Conservation (phyloP, 345 rosid species). For the Eucalyptus viminalis region DNA sequence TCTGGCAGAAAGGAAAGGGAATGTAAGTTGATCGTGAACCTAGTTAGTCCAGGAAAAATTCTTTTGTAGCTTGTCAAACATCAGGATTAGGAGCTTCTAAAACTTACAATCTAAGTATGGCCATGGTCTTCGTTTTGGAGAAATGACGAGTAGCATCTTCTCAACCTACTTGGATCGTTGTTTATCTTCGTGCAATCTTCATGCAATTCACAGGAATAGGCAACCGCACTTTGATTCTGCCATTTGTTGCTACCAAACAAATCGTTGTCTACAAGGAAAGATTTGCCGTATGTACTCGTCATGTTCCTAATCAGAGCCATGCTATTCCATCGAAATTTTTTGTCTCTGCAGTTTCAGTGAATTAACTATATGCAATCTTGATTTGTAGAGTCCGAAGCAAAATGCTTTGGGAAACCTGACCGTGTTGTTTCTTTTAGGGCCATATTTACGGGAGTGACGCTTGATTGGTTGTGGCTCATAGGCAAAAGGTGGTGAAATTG, state of each 20-base stretch:
- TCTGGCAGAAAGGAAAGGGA: conserved; percentile 26
- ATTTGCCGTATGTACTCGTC: no score
- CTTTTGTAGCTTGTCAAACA: neutral
- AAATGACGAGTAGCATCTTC: conserved; percentile 29
- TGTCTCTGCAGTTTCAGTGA: no score
- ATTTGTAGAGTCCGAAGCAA: conserved; percentile 47
- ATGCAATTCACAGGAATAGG: conserved; percentile 6
- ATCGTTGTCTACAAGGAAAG: no score
- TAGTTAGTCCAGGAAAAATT: neutral
- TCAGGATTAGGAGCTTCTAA: neutral
- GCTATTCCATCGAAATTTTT: no score
- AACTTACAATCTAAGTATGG: neutral
- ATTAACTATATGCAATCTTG: neutral
- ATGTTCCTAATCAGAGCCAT: no score
- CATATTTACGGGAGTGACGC: conserved; percentile 27
- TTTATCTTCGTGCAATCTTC: conserved; percentile 5
- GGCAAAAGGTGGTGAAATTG: conserved; percentile 45
- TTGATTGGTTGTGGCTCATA: conserved; percentile 53
- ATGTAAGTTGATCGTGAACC: neutral
- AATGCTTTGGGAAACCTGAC: conserved; percentile 58
- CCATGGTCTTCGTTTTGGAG: neutral
- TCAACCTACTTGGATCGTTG: conserved; percentile 31
- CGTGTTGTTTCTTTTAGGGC: conserved; percentile 39
- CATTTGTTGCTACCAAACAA: no score
- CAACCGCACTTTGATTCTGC: conserved; percentile 11